Evolutionary conservation across 2,329 filamentous ascomycete species (phyloP).

Genomic region (Neurospora crassa): DNA sequence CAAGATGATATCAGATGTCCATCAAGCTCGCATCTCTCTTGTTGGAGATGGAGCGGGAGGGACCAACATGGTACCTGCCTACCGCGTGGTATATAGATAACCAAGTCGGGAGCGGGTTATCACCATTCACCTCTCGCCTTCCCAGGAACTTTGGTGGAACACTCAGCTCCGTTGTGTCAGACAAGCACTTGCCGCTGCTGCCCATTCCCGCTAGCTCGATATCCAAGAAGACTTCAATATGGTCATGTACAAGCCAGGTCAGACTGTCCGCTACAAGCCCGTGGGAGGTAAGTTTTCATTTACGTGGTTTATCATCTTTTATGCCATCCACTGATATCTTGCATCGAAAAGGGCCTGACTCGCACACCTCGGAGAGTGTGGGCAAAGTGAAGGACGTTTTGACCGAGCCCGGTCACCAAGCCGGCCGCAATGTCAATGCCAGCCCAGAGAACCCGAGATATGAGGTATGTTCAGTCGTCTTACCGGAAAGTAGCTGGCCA

Average conservation of each 20-base stretch:
- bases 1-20: neutral
- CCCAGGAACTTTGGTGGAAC: neutral
- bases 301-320: neutral
- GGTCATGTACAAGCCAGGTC: conserved; percentile 20
- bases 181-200: neutral
- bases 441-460: conserved; percentile 26
- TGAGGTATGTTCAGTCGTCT: conserved; percentile 20
- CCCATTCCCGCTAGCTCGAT: neutral
- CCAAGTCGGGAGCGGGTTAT: neutral
- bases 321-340: neutral
- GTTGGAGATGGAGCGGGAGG: neutral
- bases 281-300: conserved; percentile 26
- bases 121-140: neutral
- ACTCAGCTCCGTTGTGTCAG: neutral
- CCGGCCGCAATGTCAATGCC: conserved; percentile 27
- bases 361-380: conserved; percentile 27
- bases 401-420: conserved; percentile 22
- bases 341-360: conserved; percentile 23
- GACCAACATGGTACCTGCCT: neutral
- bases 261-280: conserved; percentile 30
- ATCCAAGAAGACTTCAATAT: neutral
- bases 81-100: neutral
- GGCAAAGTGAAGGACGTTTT: conserved; percentile 27
- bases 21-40: neutral
- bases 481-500: neutral